Evolutionary conservation across 148 eudicot genomes (phyloP).

Genomic region (Vaccinium corymbosum): DNA sequence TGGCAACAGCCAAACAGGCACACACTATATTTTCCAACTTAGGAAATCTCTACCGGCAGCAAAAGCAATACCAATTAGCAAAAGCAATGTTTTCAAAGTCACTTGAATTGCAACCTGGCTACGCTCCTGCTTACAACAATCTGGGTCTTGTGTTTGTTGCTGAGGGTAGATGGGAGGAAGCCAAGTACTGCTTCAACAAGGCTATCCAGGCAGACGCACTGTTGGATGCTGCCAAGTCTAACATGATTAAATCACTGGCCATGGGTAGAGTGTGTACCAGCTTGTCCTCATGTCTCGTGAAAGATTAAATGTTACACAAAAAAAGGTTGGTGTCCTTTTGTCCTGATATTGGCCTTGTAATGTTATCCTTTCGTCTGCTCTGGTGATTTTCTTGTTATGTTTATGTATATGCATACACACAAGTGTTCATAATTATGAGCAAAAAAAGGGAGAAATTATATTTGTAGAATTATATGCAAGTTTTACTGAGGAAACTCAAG

Average conservation of each 20-base stretch:
- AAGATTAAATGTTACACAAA: slow-evolving; percentile 5
- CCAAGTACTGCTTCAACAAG: slow-evolving; percentile 86
- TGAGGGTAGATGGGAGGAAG: slow-evolving; percentile 79
- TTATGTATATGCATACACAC: neutral
- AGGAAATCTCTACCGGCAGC: slow-evolving; percentile 87
- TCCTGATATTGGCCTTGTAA: neutral
- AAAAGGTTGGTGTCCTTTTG: neutral
- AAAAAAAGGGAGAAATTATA: neutral
- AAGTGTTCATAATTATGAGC: neutral
- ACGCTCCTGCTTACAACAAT: slow-evolving; percentile 97
- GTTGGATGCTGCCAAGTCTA: slow-evolving; percentile 93
- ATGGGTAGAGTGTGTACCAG: slow-evolving; percentile 49
- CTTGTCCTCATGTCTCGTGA: slow-evolving; percentile 20
- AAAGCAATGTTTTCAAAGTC: slow-evolving; percentile 92
- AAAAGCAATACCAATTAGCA: slow-evolving; percentile 56
- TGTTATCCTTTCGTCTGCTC: neutral
- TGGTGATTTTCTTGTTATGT: neutral
- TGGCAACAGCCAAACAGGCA: slow-evolving; percentile 66
- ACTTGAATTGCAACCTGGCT: slow-evolving; percentile 79
- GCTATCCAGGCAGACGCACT: slow-evolving; percentile 77
- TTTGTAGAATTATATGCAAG: slow-evolving; percentile 4
- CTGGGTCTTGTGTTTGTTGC: slow-evolving; percentile 94
- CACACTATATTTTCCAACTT: slow-evolving; percentile 74
- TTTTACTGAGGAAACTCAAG: neutral
- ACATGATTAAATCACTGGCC: slow-evolving; percentile 69